phyloP scores from a whole-genome alignment of 306 rosid species.

The Lupinus albus region DNA sequence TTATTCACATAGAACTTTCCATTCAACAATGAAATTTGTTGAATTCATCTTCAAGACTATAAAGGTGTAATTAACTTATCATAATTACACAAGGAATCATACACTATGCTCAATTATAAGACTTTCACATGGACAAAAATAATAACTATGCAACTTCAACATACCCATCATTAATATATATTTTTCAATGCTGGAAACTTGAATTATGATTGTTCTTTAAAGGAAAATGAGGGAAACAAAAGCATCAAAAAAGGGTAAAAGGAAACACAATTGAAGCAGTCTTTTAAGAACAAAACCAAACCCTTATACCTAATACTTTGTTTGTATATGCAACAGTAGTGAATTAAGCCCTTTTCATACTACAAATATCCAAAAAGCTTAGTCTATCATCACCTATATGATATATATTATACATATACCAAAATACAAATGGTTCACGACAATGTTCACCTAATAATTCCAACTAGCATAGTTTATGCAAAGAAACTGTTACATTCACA shows the following conservation, averaged over 20 bases:
- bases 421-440: slow-evolving; percentile 38
- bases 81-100: slow-evolving; percentile 32
- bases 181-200: slow-evolving; percentile 44
- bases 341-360: slow-evolving; percentile 48
- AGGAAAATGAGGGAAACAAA: slow-evolving; percentile 19
- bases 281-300: slow-evolving; percentile 49
- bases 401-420: slow-evolving; percentile 37
- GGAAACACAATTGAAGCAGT: slow-evolving; percentile 45
- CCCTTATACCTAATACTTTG: slow-evolving; percentile 43
- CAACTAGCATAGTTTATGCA: slow-evolving; percentile 40
- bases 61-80: slow-evolving; percentile 13
- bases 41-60: slow-evolving; percentile 32
- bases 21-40: slow-evolving; percentile 42
- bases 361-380: slow-evolving; percentile 26
- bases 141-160: slow-evolving; percentile 19
- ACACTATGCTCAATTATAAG: slow-evolving; percentile 13
- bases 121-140: slow-evolving; percentile 6
- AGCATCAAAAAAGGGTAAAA: slow-evolving; percentile 18
- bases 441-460: slow-evolving; percentile 46
- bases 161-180: slow-evolving; percentile 30
- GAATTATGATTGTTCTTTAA: slow-evolving; percentile 42
- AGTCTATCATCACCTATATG: slow-evolving; percentile 20
- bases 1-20: slow-evolving; percentile 35
- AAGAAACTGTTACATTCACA: slow-evolving; percentile 41
- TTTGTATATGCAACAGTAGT: slow-evolving; percentile 18